phyloP scores from a whole-genome alignment of 2,329 filamentous ascomycete genomes.

The Xylaria arbuscula region DNA sequence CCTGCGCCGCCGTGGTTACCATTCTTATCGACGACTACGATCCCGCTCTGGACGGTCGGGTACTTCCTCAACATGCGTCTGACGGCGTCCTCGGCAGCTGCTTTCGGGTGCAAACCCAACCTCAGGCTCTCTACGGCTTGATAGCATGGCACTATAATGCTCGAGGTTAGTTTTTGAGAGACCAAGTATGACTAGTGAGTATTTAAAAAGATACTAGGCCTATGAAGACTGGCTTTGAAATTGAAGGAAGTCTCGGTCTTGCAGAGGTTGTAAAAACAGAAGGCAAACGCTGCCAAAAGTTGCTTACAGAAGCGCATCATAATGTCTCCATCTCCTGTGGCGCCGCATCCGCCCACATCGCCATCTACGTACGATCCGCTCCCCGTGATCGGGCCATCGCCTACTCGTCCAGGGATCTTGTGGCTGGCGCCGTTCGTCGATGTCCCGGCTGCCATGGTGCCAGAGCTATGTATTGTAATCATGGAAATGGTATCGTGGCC shows the following conservation, averaged over 20 bases:
- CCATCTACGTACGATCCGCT: slow-evolving; percentile 66
- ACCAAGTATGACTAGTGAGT: not conserved
- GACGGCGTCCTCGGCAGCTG: slow-evolving; percentile 64
- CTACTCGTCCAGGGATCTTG: slow-evolving; percentile 66
- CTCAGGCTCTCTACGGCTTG: slow-evolving; percentile 67
- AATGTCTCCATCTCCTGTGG: slow-evolving; percentile 67
- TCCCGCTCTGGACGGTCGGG: slow-evolving; percentile 58
- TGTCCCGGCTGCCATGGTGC: slow-evolving; percentile 64
- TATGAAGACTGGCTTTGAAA: not conserved
- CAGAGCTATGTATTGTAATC: slow-evolving; percentile 57
- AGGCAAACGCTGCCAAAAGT: not conserved
- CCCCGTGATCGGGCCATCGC: slow-evolving; percentile 65
- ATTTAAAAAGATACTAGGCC: not conserved
- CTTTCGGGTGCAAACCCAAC: slow-evolving; percentile 58
- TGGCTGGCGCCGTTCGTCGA: slow-evolving; percentile 66
- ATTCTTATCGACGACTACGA: slow-evolving; percentile 62
- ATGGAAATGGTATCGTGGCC: slow-evolving; percentile 66
- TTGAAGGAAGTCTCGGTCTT: not conserved
- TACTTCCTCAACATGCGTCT: slow-evolving; percentile 61
- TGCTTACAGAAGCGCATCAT: slow-evolving; percentile 53
- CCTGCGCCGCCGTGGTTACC: slow-evolving; percentile 63
- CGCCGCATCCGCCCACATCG: slow-evolving; percentile 65
- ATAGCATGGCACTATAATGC: slow-evolving; percentile 60
- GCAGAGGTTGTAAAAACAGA: not conserved
- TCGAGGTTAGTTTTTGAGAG: not conserved